Base-by-base conservation (phyloP, 768 basidiomycete species). In the Mycena belliarum region DNA sequence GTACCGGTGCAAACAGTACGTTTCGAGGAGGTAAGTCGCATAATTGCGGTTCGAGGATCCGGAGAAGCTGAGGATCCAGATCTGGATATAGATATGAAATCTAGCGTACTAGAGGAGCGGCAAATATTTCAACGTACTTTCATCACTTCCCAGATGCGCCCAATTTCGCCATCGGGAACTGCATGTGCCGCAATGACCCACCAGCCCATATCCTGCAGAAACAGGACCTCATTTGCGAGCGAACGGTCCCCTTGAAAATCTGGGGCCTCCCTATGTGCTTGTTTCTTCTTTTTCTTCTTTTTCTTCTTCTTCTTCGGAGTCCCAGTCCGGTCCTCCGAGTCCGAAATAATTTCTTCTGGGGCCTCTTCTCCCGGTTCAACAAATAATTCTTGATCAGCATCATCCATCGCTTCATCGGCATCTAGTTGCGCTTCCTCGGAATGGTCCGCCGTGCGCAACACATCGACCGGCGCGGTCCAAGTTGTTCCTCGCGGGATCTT, bases 1-100 rank as follows among this genome's bases (percentile, higher is more conserved):
- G 45, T 59, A 63, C 20, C 40, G 44, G 40, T 60, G 51, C 21
- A 63, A 28, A 32, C 61, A 63, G 49, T 59, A 63, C 3, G 48
- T 45, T 37, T 56, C 55, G 14, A 56, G 55, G 20, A 56, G 20
- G 41, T 60, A 52, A 49, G 18, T 42, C 9, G 56, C 55, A 42
- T 52, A 46, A 40, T 55, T 55, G 53, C 45, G 45, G 37, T 55
- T 55, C 16, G 44, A 18, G 12, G 45, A 55, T 28, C 53, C 53
- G 4, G 44, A 55, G 37, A 55, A 55, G 35, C 35, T 37, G 25
- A 47, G 46, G 8, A 55, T 55, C 53, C 53, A 55, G 8, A 55
- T 55, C 53, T 55, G n/a, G 6, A 12, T 15, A 28, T 6, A 21
- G 23, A 25, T 20, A 29, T 46, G 2, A 55, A 26, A 12, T 23